Conservation (phyloP, 371 early-diverging fungal genomes). For the Smittium culicis region DNA sequence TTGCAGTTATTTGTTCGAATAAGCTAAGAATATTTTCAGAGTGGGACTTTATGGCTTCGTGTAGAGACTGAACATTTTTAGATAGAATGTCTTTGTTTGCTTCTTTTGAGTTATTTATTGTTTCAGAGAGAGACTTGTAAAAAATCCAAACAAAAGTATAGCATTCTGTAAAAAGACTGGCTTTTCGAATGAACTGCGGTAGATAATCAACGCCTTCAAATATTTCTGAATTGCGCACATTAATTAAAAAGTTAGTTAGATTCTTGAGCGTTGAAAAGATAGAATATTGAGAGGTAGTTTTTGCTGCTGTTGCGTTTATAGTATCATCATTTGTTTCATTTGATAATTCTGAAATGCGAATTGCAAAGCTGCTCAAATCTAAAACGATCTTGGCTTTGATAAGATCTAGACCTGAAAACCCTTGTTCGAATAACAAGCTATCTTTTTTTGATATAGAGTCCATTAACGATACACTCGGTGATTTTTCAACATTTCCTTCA, state of each 20-base stretch:
- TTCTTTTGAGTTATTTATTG: background rate
- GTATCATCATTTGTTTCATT: background rate
- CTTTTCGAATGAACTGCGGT: background rate
- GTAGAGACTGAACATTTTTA: background rate
- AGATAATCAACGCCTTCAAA: background rate
- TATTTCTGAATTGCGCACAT: background rate
- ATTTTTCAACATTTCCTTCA: background rate
- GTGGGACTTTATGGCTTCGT: background rate
- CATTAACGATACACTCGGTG: background rate
- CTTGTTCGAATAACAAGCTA: background rate
- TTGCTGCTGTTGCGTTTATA: background rate
- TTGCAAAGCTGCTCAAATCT: background rate
- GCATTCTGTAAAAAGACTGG: background rate
- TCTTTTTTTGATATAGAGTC: background rate
- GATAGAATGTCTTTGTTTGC: background rate
- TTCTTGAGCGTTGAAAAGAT: background rate
- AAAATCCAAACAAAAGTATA: background rate
- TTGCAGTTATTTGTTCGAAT: background rate
- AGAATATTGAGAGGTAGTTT: background rate
- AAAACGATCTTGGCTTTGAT: background rate
- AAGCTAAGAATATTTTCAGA: background rate
- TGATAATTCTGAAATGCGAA: background rate
- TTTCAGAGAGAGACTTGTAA: background rate
- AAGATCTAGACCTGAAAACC: background rate
- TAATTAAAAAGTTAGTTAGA: background rate